Percentiles rank a stretch among this genome's conserved stretches.
Evolutionary conservation across 495 filamentous ascomycete genomes (phyloP).

Genomic region (Immersiella caudata): DNA sequence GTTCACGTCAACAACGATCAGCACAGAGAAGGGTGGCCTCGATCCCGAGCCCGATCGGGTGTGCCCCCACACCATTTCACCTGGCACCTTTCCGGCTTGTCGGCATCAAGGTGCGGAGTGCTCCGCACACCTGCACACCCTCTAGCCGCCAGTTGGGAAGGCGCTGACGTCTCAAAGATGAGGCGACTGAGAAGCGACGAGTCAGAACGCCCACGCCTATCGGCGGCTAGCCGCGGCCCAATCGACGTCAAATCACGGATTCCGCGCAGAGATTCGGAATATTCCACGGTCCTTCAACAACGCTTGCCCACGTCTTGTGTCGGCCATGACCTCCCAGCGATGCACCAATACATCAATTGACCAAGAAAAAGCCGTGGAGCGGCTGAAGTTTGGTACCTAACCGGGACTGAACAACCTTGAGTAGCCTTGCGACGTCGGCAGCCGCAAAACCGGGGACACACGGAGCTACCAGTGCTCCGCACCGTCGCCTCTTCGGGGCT

Average conservation of each 20-base stretch:
- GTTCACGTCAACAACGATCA: neutral
- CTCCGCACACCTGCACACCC: neutral
- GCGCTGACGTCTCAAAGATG: slow-evolving; percentile 5
- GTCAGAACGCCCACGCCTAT: slow-evolving; percentile 24
- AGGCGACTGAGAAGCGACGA: neutral
- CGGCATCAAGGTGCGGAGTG: neutral
- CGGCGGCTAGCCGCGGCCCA: slow-evolving; percentile 35
- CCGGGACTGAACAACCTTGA: neutral
- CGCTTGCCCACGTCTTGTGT: slow-evolving; percentile 15
- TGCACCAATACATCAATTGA: slow-evolving; percentile 9
- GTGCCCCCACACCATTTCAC: neutral
- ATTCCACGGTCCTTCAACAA: slow-evolving; percentile 15
- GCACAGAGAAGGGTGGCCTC: neutral
- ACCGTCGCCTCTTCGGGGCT: slow-evolving; percentile 5
- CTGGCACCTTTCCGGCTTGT: neutral
- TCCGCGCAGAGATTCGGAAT: slow-evolving; percentile 16
- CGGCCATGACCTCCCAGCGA: neutral
- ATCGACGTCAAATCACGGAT: slow-evolving; percentile 20
- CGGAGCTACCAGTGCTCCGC: neutral
- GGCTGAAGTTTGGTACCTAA: neutral
- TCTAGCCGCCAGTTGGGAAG: neutral
- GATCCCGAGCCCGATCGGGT: slow-evolving; percentile 11
- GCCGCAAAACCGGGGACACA: neutral
- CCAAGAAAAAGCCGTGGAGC: slow-evolving; percentile 4
- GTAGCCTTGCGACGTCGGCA: slow-evolving; percentile 13